Conservation (phyloP, 768 basidiomycete genomes). For the Exidia glandulosa region DNA sequence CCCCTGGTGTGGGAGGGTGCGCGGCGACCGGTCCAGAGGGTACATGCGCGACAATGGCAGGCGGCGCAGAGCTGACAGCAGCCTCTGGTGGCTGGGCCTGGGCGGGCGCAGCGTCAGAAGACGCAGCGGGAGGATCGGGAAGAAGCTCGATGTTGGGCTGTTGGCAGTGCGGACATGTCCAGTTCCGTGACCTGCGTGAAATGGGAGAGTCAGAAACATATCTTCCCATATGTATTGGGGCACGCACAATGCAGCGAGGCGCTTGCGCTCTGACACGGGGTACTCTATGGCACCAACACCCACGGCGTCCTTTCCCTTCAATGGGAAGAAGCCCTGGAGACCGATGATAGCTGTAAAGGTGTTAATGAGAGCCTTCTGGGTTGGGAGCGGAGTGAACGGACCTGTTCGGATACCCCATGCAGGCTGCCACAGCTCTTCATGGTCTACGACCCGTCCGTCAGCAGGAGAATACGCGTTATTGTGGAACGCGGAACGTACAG, state of each 20-base stretch:
- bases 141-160: conserved; percentile 56
- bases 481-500: conserved; percentile 38
- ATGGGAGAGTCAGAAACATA: conserved; percentile 1
- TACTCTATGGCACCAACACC: conserved; percentile 84
- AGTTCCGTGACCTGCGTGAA: conserved; percentile 56
- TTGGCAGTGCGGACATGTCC: conserved; percentile 68
- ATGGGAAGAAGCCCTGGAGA: conserved; percentile 79
- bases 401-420: conserved; percentile 97
- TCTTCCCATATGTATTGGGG: conserved; percentile 2
- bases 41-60: background rate
- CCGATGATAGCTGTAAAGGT: conserved; percentile 63
- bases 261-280: conserved; percentile 60
- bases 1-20: background rate
- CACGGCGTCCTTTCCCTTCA: conserved; percentile 77
- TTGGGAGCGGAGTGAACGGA: conserved; percentile 20
- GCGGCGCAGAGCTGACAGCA: background rate
- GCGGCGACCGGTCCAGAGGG: background rate
- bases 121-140: conserved; percentile 42
- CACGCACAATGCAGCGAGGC: conserved; percentile 64
- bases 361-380: conserved; percentile 7
- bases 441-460: conserved; percentile 55
- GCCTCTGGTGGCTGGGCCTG: background rate
- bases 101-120: background rate
- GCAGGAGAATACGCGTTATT: conserved; percentile 8
- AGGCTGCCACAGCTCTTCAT: conserved; percentile 96